These are phyloP conservation scores for Lipomyces orientalis DNA, from an alignment of 805 yeast genomes.

Conservation along the genomic window DNA sequence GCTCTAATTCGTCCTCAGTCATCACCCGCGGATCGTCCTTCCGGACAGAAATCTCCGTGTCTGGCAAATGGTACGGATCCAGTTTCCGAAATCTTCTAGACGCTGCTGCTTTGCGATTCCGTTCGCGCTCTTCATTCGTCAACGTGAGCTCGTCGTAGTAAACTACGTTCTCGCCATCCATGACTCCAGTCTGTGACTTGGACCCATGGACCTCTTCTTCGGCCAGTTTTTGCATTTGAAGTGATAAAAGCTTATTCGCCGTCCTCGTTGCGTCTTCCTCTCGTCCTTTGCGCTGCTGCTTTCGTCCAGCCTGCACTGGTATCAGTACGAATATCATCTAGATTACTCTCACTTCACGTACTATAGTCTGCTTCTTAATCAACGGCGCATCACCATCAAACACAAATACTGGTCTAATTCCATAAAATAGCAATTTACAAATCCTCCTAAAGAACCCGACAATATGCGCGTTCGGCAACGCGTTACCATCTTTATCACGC, in stretches of 20 bases:
- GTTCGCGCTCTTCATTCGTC: slow-evolving; percentile 26
- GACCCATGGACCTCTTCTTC: slow-evolving; percentile 42
- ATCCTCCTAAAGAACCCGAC: slow-evolving; percentile 96
- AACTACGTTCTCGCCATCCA: slow-evolving; percentile 12
- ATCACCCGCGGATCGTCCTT: slow-evolving; percentile 69
- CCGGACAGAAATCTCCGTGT: slow-evolving; percentile 51
- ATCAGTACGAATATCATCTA: background rate
- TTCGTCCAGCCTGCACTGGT: slow-evolving; percentile 53
- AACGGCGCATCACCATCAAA: slow-evolving; percentile 96
- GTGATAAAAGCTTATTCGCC: slow-evolving; percentile 79
- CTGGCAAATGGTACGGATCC: slow-evolving; percentile 89
- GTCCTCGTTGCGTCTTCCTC: slow-evolving; percentile 71
- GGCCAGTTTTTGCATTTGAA: slow-evolving; percentile 70
- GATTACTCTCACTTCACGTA: background rate
- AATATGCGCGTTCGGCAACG: slow-evolving; percentile 78
- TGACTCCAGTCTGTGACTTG: slow-evolving; percentile 15
- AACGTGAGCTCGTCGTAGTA: slow-evolving; percentile 33
- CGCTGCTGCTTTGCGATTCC: slow-evolving; percentile 9
- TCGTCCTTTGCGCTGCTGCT: slow-evolving; percentile 75
- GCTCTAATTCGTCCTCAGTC: slow-evolving; percentile 72
- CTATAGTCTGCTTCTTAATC: slow-evolving; percentile 78
- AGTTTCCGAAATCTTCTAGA: slow-evolving; percentile 52
- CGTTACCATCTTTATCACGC: slow-evolving; percentile 80
- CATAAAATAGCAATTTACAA: slow-evolving; percentile 85
- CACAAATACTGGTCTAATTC: slow-evolving; percentile 86